Evolutionary conservation across 2,329 filamentous ascomycete species (phyloP).

Genomic region (Diplodia mutila): DNA sequence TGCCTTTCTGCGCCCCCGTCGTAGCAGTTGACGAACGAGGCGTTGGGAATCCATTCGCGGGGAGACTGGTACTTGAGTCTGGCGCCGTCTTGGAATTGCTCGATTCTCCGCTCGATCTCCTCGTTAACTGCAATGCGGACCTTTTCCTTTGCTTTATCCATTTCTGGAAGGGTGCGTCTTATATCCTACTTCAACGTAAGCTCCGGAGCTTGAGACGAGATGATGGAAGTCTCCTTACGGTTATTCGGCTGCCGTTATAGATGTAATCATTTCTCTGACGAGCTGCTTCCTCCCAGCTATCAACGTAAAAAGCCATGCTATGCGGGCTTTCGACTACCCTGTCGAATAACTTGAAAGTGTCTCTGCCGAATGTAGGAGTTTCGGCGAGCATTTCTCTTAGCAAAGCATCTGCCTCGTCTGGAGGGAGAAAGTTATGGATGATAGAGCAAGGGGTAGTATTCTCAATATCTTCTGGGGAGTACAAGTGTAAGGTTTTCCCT

Average conservation of each 20-base stretch:
- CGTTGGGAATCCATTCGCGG: constrained; percentile 77
- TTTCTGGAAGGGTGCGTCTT: constrained; percentile 73
- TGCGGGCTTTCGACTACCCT: constrained; percentile 84
- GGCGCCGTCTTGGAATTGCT: constrained; percentile 63
- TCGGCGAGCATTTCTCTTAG: constrained; percentile 77
- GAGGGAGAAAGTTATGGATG: constrained; percentile 84
- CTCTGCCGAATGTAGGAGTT: constrained; percentile 68
- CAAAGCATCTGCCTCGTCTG: constrained; percentile 71
- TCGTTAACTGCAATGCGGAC: constrained; percentile 78
- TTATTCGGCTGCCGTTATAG: constrained; percentile 78
- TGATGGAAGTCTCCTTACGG: constrained; percentile 43
- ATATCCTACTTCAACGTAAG: constrained; percentile 57
- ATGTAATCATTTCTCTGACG: constrained; percentile 78
- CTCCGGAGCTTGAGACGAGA: not conserved
- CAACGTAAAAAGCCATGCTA: constrained; percentile 81
- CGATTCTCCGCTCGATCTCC: constrained; percentile 74
- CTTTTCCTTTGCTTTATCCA: constrained; percentile 68
- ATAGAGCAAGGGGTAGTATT: constrained; percentile 87
- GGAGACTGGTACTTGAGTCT: constrained; percentile 81
- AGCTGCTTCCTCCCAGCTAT: constrained; percentile 69
- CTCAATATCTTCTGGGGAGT: constrained; percentile 78
- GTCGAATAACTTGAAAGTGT: constrained; percentile 85
- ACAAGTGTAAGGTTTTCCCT: constrained; percentile 82
- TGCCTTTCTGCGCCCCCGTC: constrained; percentile 62
- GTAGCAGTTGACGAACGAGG: constrained; percentile 95